Evolutionary conservation across 306 rosid species (phyloP).

Genomic region (Gillenia trifoliata): DNA sequence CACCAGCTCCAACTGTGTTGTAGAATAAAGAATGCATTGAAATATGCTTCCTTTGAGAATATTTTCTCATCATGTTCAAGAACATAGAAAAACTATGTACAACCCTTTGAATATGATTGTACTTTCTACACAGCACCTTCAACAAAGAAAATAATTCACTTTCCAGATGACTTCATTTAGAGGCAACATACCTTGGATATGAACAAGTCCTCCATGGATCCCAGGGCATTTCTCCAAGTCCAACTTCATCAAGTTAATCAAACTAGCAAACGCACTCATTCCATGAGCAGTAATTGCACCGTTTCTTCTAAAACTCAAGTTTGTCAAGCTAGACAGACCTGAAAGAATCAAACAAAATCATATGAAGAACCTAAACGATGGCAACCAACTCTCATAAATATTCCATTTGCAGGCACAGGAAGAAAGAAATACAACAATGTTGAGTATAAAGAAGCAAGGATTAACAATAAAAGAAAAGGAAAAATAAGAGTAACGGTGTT

Average conservation of each 20-base stretch:
- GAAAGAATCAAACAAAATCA: constrained; percentile 29
- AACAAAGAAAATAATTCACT: neutral
- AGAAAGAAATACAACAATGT: neutral
- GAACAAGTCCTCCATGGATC: constrained; percentile 82
- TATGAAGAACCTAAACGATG: neutral
- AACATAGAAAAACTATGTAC: neutral
- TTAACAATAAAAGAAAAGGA: neutral
- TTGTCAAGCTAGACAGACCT: constrained; percentile 80
- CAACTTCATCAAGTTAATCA: constrained; percentile 73
- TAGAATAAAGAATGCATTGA: neutral
- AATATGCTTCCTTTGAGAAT: neutral
- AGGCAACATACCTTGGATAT: constrained; percentile 59
- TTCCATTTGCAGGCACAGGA: neutral
- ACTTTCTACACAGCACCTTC: neutral
- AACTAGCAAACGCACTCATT: constrained; percentile 59
- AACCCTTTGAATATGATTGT: neutral
- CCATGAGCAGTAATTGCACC: constrained; percentile 76
- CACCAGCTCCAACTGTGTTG: neutral
- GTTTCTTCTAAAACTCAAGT: constrained; percentile 84
- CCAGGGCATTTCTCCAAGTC: constrained; percentile 92
- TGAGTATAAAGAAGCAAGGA: neutral
- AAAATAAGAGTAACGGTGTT: neutral
- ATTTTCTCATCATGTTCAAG: neutral
- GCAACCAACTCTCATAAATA: neutral
- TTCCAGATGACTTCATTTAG: constrained; percentile 5